Conservation (phyloP, 495 filamentous ascomycete genomes). For the Penicillium macrosclerotiorum region DNA sequence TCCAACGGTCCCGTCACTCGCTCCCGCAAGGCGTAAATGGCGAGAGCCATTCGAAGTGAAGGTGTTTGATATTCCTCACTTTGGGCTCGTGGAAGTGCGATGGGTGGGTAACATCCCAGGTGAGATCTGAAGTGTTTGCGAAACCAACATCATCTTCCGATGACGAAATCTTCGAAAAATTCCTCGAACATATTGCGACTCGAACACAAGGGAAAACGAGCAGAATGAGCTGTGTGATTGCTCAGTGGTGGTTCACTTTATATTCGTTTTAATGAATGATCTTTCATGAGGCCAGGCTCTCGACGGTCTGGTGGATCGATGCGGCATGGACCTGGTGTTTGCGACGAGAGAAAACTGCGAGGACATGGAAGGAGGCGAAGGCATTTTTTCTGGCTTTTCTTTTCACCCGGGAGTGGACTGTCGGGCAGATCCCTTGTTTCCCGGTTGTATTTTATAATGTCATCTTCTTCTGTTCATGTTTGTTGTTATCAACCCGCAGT, state of each 20-base stretch:
- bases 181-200: conserved; percentile 16
- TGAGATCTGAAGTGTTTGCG: background rate
- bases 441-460: conserved; percentile 34
- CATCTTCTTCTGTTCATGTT: conserved; percentile 32
- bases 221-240: conserved; percentile 8
- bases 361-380: conserved; percentile 1
- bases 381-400: conserved; percentile 8
- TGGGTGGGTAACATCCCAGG: background rate
- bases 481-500: conserved; percentile 26
- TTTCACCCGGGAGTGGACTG: conserved; percentile 16
- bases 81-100: background rate
- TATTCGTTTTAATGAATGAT: conserved; percentile 46
- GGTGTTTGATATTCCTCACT: background rate
- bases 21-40: conserved; percentile 48
- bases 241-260: conserved; percentile 26
- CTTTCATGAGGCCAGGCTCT: conserved; percentile 40
- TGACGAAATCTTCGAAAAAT: conserved; percentile 13
- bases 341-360: conserved; percentile 2
- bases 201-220: conserved; percentile 7
- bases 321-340: conserved; percentile 21
- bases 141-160: conserved; percentile 3
- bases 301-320: conserved; percentile 27
- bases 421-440: conserved; percentile 9
- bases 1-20: conserved; percentile 48
- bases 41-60: background rate